These are phyloP conservation scores for Aspergillus steynii DNA, from an alignment of 495 filamentous ascomycete genomes.

Conservation along the genomic window DNA sequence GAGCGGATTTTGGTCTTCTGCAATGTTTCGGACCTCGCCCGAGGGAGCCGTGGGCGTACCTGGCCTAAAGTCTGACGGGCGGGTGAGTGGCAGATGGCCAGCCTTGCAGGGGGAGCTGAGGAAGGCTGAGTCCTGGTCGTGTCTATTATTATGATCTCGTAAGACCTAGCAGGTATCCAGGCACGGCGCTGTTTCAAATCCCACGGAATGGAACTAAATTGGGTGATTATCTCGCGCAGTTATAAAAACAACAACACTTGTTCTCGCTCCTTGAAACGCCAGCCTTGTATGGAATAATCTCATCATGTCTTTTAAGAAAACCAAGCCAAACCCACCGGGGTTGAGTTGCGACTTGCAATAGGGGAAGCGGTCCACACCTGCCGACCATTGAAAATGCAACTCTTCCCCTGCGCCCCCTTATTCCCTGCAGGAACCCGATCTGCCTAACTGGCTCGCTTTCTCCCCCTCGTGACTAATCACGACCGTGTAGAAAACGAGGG, in stretches of 20 bases:
- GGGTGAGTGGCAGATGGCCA: too few relatives aligned
- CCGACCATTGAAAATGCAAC: neutral
- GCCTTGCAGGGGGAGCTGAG: too few relatives aligned
- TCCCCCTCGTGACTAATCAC: neutral
- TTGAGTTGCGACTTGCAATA: neutral
- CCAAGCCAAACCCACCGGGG: neutral
- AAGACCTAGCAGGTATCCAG: too few relatives aligned
- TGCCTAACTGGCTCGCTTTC: neutral
- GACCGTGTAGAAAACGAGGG: neutral
- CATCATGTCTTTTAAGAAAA: neutral
- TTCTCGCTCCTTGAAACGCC: constrained; percentile 22
- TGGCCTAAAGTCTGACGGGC: too few relatives aligned
- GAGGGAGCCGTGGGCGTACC: too few relatives aligned
- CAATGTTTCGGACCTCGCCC: too few relatives aligned
- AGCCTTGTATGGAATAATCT: constrained; percentile 6
- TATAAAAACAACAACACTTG: constrained; percentile 4
- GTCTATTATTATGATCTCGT: too few relatives aligned
- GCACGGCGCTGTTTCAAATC: too few relatives aligned
- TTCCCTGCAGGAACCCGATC: neutral
- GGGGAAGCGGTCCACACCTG: neutral
- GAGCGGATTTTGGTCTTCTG: too few relatives aligned
- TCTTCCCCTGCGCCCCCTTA: neutral
- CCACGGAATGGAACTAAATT: neutral
- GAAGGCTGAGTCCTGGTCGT: too few relatives aligned
- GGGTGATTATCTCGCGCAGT: constrained; percentile 7